Evolutionary conservation across 176 grass and related monocot genomes (phyloP).

Genomic region (Paspalum notatum): DNA sequence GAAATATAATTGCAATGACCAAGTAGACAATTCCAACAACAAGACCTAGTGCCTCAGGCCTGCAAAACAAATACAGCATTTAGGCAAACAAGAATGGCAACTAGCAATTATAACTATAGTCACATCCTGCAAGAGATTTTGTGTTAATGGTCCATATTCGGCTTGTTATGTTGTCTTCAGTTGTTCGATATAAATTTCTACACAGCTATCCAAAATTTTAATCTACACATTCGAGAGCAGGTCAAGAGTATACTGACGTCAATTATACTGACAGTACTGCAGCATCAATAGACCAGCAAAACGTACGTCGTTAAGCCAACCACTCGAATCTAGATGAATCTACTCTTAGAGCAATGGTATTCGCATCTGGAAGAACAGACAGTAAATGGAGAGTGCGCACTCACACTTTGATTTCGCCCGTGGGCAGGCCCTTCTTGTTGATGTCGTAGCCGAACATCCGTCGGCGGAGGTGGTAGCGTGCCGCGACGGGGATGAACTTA

Average conservation of each 20-base stretch:
- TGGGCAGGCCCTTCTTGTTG: constrained; percentile 88
- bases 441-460: constrained; percentile 93
- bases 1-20: constrained; percentile 94
- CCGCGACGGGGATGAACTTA: constrained; percentile 76
- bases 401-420: constrained; percentile 88
- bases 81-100: constrained; percentile 9
- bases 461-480: constrained; percentile 77
- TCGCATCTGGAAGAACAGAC: neutral
- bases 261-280: neutral
- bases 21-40: constrained; percentile 95
- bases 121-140: neutral
- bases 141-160: neutral
- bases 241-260: neutral
- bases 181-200: constrained; percentile 18
- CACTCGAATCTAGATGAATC: neutral
- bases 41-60: constrained; percentile 89
- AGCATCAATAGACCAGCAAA: neutral
- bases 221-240: neutral
- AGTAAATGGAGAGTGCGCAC: constrained; percentile 29
- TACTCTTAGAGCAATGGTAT: neutral
- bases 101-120: neutral
- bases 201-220: neutral
- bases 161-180: neutral
- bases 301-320: constrained; percentile 8
- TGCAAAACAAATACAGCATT: constrained; percentile 51